Evolutionary conservation across 2,329 filamentous ascomycete species (phyloP).

Genomic region (Alternaria arborescens): DNA sequence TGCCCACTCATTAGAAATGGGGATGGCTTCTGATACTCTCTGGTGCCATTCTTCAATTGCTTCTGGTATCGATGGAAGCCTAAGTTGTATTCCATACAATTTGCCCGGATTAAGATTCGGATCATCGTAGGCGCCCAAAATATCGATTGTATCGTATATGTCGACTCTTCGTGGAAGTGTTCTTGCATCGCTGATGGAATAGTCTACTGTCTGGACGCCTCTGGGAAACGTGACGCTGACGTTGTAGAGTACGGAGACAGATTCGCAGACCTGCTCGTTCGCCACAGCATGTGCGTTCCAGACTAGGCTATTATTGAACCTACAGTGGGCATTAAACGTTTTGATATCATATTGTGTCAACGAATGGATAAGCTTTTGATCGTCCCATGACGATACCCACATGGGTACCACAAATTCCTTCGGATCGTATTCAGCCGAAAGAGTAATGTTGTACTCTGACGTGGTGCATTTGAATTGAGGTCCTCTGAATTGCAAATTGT

Average conservation of each 20-base stretch:
- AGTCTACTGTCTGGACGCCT: background rate
- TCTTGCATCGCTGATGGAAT: background rate
- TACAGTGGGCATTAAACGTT: background rate
- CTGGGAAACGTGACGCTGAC: background rate
- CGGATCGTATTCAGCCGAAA: no score
- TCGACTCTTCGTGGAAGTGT: no score
- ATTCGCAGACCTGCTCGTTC: background rate
- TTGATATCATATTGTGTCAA: background rate
- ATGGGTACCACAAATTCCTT: background rate
- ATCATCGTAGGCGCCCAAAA: no score
- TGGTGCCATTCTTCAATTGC: background rate
- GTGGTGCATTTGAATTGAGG: background rate
- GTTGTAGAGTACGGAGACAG: background rate
- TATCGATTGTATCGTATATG: no score
- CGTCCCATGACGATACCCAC: no score
- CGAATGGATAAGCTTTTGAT: background rate
- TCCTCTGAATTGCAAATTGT: background rate
- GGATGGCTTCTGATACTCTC: background rate
- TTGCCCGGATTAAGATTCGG: no score
- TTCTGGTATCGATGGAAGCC: background rate
- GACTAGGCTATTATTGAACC: background rate
- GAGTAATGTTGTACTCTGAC: background rate
- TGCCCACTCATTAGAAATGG: background rate
- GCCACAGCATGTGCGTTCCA: background rate
- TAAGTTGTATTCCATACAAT: background rate